Percentiles rank a stretch among this genome's conserved stretches.
Conservation (phyloP, 495 filamentous ascomycete genomes). For the Beverwykella pulmonaria region DNA sequence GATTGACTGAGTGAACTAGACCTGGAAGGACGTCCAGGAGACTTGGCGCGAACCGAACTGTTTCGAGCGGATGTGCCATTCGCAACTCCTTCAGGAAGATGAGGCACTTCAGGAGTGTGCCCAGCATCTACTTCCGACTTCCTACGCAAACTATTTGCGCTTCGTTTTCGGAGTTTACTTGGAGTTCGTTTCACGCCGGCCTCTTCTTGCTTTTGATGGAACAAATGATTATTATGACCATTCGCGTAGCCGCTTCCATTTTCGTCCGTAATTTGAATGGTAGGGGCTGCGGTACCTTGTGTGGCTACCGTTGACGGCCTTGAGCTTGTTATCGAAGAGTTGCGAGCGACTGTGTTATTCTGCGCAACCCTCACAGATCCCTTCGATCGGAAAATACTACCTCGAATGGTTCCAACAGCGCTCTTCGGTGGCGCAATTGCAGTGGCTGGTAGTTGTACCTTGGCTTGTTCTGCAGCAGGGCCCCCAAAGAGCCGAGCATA, state of each 20-base stretch:
- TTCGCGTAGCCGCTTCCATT: slow-evolving; percentile 37
- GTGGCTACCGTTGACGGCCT: slow-evolving; percentile 38
- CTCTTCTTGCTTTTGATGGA: slow-evolving; percentile 38
- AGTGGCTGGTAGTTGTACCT: slow-evolving; percentile 30
- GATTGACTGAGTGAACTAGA: slow-evolving; percentile 34
- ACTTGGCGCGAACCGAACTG: slow-evolving; percentile 15
- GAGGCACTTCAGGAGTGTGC: slow-evolving; percentile 14
- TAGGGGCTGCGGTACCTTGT: slow-evolving; percentile 35
- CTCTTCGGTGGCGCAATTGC: slow-evolving; percentile 53
- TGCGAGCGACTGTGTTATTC: slow-evolving; percentile 6
- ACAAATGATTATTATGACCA: slow-evolving; percentile 39
- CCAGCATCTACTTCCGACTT: slow-evolving; percentile 20
- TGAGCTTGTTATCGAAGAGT: slow-evolving; percentile 28
- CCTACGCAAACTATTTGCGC: slow-evolving; percentile 31
- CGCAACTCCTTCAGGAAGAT: slow-evolving; percentile 13
- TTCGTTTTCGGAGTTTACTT: slow-evolving; percentile 37
- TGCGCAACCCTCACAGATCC: slow-evolving; percentile 40
- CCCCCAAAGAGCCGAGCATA: slow-evolving; percentile 77
- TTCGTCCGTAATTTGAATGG: slow-evolving; percentile 49
- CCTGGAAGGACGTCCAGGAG: slow-evolving; percentile 20
- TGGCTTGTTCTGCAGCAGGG: slow-evolving; percentile 43
- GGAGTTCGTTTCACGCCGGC: slow-evolving; percentile 13
- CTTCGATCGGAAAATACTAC: slow-evolving; percentile 68
- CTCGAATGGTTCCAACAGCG: slow-evolving; percentile 69
- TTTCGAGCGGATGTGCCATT: slow-evolving; percentile 27